Percentiles rank a stretch among this genome's conserved stretches.
Evolutionary conservation across 2,329 filamentous ascomycete species (phyloP).

Genomic region (Diaporthe citri): DNA sequence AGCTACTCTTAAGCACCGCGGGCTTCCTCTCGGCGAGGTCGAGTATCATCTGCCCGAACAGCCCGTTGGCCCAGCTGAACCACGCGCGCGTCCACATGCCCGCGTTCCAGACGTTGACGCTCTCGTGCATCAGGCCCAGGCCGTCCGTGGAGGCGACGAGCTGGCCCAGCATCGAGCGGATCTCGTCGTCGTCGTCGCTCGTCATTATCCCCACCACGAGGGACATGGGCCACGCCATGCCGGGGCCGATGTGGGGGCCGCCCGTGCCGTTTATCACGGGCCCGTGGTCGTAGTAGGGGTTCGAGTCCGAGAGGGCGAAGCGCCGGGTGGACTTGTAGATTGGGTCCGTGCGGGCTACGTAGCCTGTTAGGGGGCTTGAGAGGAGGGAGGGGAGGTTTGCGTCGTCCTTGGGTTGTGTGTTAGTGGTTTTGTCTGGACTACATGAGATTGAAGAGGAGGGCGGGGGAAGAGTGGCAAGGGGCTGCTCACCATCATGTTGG

Average conservation of each 20-base stretch:
- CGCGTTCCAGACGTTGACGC: constrained; percentile 70
- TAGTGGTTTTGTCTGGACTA: background rate
- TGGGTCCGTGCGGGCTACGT: constrained; percentile 60
- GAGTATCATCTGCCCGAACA: constrained; percentile 87
- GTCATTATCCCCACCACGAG: constrained; percentile 77
- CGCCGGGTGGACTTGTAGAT: constrained; percentile 75
- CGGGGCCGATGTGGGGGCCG: constrained; percentile 53
- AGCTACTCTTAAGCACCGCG: constrained; percentile 66
- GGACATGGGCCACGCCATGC: constrained; percentile 80
- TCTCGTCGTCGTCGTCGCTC: constrained; percentile 72
- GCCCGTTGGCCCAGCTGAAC: constrained; percentile 87
- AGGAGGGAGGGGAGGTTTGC: constrained; percentile 70
- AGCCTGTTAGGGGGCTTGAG: constrained; percentile 66
- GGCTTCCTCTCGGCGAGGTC: constrained; percentile 82
- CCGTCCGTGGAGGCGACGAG: constrained; percentile 70
- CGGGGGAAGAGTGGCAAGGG: too few relatives aligned
- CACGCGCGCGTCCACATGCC: constrained; percentile 69
- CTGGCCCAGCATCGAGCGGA: constrained; percentile 63
- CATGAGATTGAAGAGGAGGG: too few relatives aligned
- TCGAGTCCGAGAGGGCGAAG: constrained; percentile 73
- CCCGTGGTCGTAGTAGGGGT: constrained; percentile 67
- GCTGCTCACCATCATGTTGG: constrained; percentile 39
- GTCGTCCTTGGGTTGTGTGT: constrained; percentile 57
- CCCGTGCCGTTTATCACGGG: constrained; percentile 43
- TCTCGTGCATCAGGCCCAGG: constrained; percentile 77